Evolutionary conservation across 352 stramenopile species (phyloP).

Genomic region (Pythium oligandrum): DNA sequence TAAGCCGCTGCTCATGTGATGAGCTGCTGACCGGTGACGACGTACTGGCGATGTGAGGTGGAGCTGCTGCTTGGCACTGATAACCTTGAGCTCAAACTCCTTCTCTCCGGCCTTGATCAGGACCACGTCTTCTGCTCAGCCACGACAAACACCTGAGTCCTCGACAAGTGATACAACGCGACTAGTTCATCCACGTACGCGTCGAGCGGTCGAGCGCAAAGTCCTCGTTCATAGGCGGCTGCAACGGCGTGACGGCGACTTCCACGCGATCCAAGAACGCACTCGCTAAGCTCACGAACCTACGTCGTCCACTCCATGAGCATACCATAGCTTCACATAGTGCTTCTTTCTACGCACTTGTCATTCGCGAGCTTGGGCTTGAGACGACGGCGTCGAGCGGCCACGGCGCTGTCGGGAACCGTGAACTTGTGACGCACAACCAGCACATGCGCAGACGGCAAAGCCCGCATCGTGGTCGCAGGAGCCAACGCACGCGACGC

Average conservation of each 20-base stretch:
- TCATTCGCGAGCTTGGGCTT: slow-evolving; percentile 16
- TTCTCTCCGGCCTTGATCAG: slow-evolving; percentile 43
- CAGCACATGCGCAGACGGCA: not conserved
- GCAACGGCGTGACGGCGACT: slow-evolving; percentile 44
- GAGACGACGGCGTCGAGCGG: slow-evolving; percentile 10
- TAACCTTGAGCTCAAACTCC: slow-evolving; percentile 59
- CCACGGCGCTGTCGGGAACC: slow-evolving; percentile 4
- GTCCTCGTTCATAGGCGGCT: slow-evolving; percentile 53
- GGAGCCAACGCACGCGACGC: no score
- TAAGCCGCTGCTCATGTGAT: no score
- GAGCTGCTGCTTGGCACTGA: slow-evolving; percentile 61
- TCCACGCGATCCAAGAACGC: slow-evolving; percentile 69
- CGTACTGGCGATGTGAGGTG: slow-evolving; percentile 52
- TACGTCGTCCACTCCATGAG: slow-evolving; percentile 7
- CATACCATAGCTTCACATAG: not conserved
- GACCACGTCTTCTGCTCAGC: slow-evolving; percentile 27
- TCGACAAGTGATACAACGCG: not conserved
- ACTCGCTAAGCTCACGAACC: slow-evolving; percentile 42
- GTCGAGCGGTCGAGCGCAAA: slow-evolving; percentile 46
- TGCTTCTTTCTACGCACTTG: slow-evolving; percentile 6
- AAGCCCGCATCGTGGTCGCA: no score
- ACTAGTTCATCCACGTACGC: slow-evolving; percentile 13
- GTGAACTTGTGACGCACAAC: slow-evolving; percentile 11
- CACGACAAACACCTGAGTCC: not conserved
- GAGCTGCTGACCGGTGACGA: not conserved